Evolutionary conservation across 768 basidiomycete genomes (phyloP).

Genomic region (Pleurotus djamor): DNA sequence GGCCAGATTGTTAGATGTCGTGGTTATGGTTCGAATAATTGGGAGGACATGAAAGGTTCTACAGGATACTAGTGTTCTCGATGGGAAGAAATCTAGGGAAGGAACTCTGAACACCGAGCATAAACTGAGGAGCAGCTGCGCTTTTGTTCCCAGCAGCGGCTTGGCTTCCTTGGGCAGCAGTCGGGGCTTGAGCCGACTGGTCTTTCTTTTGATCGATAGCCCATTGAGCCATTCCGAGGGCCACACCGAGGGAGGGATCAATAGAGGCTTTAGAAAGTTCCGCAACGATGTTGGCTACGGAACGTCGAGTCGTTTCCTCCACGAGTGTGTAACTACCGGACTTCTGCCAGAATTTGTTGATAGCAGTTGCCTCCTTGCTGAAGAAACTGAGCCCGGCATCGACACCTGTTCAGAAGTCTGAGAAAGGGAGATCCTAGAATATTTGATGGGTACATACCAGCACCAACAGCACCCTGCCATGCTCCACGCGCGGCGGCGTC

Average conservation of each 20-base stretch:
- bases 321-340: background rate
- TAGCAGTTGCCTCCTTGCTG: background rate
- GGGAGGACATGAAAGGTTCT: background rate
- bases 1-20: too few relatives aligned
- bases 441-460: background rate
- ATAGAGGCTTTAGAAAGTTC: background rate
- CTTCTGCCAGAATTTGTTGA: background rate
- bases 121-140: background rate
- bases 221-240: background rate
- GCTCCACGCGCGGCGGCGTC: background rate
- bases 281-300: background rate
- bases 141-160: background rate
- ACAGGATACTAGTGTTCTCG: background rate
- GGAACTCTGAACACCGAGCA: background rate
- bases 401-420: background rate
- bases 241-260: background rate
- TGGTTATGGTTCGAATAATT: too few relatives aligned
- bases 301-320: background rate
- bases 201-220: background rate
- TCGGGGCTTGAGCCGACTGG: background rate
- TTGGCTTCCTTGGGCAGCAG: background rate
- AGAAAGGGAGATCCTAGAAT: background rate
- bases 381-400: background rate
- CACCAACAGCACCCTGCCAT: background rate
- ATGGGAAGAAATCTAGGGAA: background rate